Evolutionary conservation across 1,284 basidiomycete genomes (phyloP).

Genomic region (Coriolopsis trogii): DNA sequence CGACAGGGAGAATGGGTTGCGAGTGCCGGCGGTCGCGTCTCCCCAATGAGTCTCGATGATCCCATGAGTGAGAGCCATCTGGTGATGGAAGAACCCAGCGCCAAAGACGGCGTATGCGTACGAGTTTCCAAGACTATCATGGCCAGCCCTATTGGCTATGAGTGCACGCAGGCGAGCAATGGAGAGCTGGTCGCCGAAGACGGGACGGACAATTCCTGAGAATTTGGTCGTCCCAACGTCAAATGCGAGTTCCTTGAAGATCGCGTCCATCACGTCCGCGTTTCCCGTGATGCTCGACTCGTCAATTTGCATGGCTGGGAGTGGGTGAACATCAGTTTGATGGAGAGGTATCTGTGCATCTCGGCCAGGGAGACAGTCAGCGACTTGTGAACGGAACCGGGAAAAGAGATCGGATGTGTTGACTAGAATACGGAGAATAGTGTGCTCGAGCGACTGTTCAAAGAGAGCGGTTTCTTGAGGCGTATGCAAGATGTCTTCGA

Average conservation of each 20-base stretch:
- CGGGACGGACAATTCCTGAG: slow-evolving; percentile 22
- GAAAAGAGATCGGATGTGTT: slow-evolving; percentile 33
- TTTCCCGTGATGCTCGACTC: slow-evolving; percentile 1
- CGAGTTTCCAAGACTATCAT: slow-evolving; percentile 34
- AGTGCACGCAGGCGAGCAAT: slow-evolving; percentile 38
- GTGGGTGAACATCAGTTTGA: slow-evolving; percentile 5
- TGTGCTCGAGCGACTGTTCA: slow-evolving; percentile 27
- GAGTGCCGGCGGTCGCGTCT: slow-evolving; percentile 11
- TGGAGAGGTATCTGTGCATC: slow-evolving; percentile 35
- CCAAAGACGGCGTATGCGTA: slow-evolving; percentile 33
- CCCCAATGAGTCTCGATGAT: slow-evolving; percentile 34
- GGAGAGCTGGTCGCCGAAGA: slow-evolving; percentile 42
- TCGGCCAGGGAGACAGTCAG: slow-evolving; percentile 23
- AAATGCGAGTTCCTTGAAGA: background rate
- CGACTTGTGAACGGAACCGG: slow-evolving; percentile 28
- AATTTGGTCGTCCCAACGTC: background rate
- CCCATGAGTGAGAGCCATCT: slow-evolving; percentile 38
- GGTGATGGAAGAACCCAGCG: slow-evolving; percentile 43
- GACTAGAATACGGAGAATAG: slow-evolving; percentile 38
- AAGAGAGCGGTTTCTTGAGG: slow-evolving; percentile 22
- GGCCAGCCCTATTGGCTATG: slow-evolving; percentile 35
- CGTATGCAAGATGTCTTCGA: slow-evolving; percentile 31
- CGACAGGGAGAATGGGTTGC: slow-evolving; percentile 35
- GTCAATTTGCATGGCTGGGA: slow-evolving; percentile 1
- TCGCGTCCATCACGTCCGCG: background rate